Conservation (phyloP, 257 asterid species). For the Rehmannia glutinosa region DNA sequence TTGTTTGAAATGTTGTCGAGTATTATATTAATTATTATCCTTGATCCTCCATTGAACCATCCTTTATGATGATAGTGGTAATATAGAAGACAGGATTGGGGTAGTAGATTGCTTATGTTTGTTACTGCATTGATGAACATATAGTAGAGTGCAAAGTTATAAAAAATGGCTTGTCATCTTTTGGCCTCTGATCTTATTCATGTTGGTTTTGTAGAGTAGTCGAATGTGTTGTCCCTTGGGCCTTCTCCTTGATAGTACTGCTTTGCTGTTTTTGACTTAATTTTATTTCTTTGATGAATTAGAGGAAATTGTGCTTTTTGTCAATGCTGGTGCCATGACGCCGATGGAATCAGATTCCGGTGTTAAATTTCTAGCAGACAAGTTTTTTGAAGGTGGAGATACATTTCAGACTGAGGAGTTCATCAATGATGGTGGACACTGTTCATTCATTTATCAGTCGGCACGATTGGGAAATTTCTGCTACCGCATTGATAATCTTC, state of each 20-base stretch:
- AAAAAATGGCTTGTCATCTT: neutral
- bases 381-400: constrained; percentile 77
- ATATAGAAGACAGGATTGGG: neutral
- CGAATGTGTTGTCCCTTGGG: neutral
- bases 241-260: neutral
- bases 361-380: constrained; percentile 53
- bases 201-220: neutral
- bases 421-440: constrained; percentile 66
- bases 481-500: constrained; percentile 57
- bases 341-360: constrained; percentile 44
- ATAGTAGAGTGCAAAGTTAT: neutral
- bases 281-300: constrained; percentile 22
- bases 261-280: constrained; percentile 6
- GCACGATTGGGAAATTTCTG: constrained; percentile 76
- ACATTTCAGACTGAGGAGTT: constrained; percentile 72
- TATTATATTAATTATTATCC: neutral
- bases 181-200: neutral
- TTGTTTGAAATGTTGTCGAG: neutral
- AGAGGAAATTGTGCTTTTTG: constrained; percentile 69
- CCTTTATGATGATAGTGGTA: neutral
- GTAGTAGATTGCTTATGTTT: neutral
- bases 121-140: neutral
- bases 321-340: constrained; percentile 74
- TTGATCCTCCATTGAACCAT: neutral
- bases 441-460: constrained; percentile 72